Evolutionary conservation across 148 eudicot species (phyloP), one percentile per base, ranked within the genome.

Genomic region (Silene latifolia): DNA sequence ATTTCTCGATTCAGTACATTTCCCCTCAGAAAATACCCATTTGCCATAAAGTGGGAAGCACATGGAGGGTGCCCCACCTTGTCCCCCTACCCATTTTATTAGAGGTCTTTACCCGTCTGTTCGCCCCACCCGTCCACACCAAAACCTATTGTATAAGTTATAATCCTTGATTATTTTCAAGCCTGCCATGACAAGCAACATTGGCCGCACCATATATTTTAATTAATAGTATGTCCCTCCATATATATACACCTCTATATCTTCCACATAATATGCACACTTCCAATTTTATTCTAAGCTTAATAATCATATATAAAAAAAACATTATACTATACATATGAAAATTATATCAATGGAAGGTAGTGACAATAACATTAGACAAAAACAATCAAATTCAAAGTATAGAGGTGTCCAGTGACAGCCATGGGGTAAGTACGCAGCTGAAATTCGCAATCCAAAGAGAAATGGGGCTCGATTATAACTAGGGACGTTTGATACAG

Each of bases 341-440:
- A n/a, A n/a, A n/a, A n/a, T n/a, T 13, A 8, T 3, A 7, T 20
- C 35, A 2, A 80, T 80, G 83, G 80, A 80, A 72, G 67, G 82
- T 47, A 51, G 56, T 51, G 56, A 51, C 56, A 57, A 72, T 39
- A 44, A 46, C 12, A 78, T n/a, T 29, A 57, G 20, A 66, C 72
- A 51, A 48, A 62, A 20, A 42, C 42, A 68, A 74, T 60, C 77
- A 13, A 54, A 60, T 7, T 72, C 75, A 3, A 85, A 66, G 74
- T 87, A 64, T 63, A 81, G 87, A 73, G 87, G 87, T 4, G 87
- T 84, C 0, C 60, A 84, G 4, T 25, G 81, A 75, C 82, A 82
- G 3, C 84, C 84, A 3, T 84, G 87, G 87, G 87, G 87, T 5
- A 84, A 84, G 23, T 84, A 71, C 4, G 87, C 87, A 4, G 87